Base-by-base conservation (phyloP, 2,329 filamentous ascomycete species). In the Seiridium unicorne region DNA sequence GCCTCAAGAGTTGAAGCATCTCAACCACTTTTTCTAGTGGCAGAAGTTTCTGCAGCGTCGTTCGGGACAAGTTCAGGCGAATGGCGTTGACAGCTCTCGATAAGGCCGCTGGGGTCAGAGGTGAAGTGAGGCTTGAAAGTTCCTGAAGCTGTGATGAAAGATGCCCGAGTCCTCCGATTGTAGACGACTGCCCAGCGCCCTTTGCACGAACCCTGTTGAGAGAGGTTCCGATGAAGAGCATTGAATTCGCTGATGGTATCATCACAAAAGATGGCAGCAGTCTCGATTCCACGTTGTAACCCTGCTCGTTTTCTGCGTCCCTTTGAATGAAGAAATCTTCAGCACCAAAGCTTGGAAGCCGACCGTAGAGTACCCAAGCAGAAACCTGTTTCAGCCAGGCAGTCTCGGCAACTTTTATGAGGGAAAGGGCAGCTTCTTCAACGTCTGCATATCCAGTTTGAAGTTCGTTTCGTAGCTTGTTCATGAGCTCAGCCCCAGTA, bases 301-400 rank as follows among this genome's bases (percentile, higher is more conserved):
- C 84, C 76, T 84, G n/a, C 47, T 77, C 73, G 26, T 73, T 72
- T 9, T 78, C 74, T 10, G 77, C 72, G 7, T 78, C 70, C 64
- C 73, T 81, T 70, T 84, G 83, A 38, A 98, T 86, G 71, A 97
- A 97, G 72, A 98, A 98, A 74, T 98, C 94, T n/a, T 85, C 82
- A 4, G 82, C 84, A 3, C 92, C 92, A 71, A 91, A 88, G 11
- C 83, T 84, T 0, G 94, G 93, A 60, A 97, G 76, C 55, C 90
- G 87, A 4, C 95, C 95, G 72, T 97, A 96, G 11, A 98, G 76
- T 7, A 98, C 83, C 94, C 94, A 99, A 34, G 91, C 90, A 3
- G 92, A 91, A 9, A 96, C 82, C 70, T 97, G 93, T 73, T 92
- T 91, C 70, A 98, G 79, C 95, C 95, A 99, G 7, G 93, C 90